phyloP scores from a whole-genome alignment of 495 filamentous ascomycete species.

The Annulohypoxylon bovei region DNA sequence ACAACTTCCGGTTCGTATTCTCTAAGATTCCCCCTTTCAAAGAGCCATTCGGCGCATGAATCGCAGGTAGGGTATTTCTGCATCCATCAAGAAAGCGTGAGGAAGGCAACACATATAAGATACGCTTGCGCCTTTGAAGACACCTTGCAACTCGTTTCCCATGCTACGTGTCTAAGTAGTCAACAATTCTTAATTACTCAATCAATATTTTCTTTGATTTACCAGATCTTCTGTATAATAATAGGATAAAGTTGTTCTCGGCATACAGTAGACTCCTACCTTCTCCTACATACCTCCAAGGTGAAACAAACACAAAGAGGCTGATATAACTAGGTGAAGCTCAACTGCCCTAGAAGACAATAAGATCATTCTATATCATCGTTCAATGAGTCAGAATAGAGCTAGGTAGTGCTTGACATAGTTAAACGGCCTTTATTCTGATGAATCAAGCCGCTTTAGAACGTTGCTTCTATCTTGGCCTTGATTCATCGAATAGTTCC shows the following conservation, averaged over 20 bases:
- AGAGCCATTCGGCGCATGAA: background rate
- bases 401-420: conserved; percentile 2
- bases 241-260: background rate
- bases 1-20: background rate
- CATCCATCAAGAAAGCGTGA: background rate
- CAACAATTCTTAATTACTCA: background rate
- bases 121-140: background rate
- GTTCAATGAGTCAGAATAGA: background rate
- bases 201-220: background rate
- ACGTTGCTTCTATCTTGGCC: background rate
- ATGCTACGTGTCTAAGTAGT: too few species aligned
- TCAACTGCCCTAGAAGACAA: background rate
- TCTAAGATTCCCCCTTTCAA: background rate
- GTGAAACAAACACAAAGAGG: background rate
- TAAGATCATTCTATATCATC: background rate
- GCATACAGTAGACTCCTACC: background rate
- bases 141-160: background rate
- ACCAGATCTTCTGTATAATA: background rate
- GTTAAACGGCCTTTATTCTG: background rate
- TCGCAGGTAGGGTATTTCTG: background rate
- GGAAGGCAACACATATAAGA: background rate
- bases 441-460: background rate
- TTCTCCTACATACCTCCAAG: background rate
- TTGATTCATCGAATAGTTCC: background rate
- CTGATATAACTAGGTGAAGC: conserved; percentile 4